These are phyloP conservation scores for Gossypium davidsonii DNA, from an alignment of 441 rosid genomes.

Conservation along the genomic window DNA sequence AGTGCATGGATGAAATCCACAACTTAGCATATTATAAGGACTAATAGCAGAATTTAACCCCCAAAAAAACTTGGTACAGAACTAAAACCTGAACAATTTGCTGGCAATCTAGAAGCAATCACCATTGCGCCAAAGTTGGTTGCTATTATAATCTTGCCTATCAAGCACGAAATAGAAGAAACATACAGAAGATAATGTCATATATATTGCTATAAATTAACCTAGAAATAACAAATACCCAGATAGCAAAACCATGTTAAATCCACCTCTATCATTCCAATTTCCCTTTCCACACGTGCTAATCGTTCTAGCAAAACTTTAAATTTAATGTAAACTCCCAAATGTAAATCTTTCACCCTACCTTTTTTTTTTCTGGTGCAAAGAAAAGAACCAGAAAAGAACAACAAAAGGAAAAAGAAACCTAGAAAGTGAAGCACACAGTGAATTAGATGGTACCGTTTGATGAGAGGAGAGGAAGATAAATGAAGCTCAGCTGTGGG, in stretches of 20 bases:
- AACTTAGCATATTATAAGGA: no score
- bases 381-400: not conserved
- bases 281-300: not conserved
- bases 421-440: not conserved
- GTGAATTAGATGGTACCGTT: not conserved
- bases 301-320: not conserved
- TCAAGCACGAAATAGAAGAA: not conserved
- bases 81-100: conserved; percentile 27
- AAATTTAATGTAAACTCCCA: not conserved
- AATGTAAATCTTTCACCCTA: not conserved
- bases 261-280: not conserved
- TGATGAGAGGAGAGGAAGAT: not conserved
- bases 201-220: not conserved
- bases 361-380: not conserved
- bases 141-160: not conserved
- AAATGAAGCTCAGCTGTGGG: not conserved
- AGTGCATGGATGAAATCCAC: no score
- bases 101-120: conserved; percentile 18
- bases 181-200: not conserved
- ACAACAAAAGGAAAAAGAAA: not conserved
- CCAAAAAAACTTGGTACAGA: not conserved
- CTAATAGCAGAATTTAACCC: no score
- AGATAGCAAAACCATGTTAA: not conserved
- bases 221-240: not conserved
- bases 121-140: conserved; percentile 11